phyloP scores from a whole-genome alignment of 768 basidiomycete species.

The Boletellus emodensis region DNA sequence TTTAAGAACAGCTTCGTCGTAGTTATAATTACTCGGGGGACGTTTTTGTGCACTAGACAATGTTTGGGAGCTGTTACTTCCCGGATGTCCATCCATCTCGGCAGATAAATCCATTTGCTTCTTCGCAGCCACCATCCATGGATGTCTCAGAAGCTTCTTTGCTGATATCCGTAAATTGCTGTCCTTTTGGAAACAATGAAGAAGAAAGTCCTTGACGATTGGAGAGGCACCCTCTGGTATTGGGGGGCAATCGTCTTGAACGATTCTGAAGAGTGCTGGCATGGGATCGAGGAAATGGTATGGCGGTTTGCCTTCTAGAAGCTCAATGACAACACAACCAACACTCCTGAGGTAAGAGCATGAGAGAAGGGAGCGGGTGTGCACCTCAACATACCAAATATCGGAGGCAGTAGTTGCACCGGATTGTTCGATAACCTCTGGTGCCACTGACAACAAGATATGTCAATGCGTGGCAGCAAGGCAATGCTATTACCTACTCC shows the following conservation, averaged over 20 bases:
- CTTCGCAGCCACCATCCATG: slow-evolving; percentile 91
- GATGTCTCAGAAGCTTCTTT: slow-evolving; percentile 86
- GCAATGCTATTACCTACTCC: slow-evolving; percentile 61
- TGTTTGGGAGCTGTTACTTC: slow-evolving; percentile 35
- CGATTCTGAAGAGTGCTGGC: slow-evolving; percentile 97
- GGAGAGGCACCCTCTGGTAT: slow-evolving; percentile 95
- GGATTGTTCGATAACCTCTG: slow-evolving; percentile 97
- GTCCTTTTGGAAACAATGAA: slow-evolving; percentile 98
- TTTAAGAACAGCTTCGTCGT: slow-evolving; percentile 88
- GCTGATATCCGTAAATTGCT: slow-evolving; percentile 91
- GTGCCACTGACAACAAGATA: slow-evolving; percentile 66
- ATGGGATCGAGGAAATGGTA: slow-evolving; percentile 96
- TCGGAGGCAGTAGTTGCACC: slow-evolving; percentile 97
- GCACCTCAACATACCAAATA: slow-evolving; percentile 66
- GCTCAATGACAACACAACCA: slow-evolving; percentile 96
- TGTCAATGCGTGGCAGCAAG: slow-evolving; percentile 4
- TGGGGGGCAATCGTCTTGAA: slow-evolving; percentile 95
- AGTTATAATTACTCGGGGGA: slow-evolving; percentile 79
- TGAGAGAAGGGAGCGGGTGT: neutral
- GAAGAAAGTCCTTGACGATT: slow-evolving; percentile 93
- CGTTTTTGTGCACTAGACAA: slow-evolving; percentile 36
- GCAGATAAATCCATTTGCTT: slow-evolving; percentile 55
- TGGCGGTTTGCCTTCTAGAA: slow-evolving; percentile 85
- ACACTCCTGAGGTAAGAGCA: slow-evolving; percentile 53
- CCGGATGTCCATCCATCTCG: slow-evolving; percentile 25